A percentile compares a stretch with the other conserved stretches of the same genome.
Evolutionary conservation across 257 asterid genomes (phyloP).

Genomic region (Craterostigma plantagineum): DNA sequence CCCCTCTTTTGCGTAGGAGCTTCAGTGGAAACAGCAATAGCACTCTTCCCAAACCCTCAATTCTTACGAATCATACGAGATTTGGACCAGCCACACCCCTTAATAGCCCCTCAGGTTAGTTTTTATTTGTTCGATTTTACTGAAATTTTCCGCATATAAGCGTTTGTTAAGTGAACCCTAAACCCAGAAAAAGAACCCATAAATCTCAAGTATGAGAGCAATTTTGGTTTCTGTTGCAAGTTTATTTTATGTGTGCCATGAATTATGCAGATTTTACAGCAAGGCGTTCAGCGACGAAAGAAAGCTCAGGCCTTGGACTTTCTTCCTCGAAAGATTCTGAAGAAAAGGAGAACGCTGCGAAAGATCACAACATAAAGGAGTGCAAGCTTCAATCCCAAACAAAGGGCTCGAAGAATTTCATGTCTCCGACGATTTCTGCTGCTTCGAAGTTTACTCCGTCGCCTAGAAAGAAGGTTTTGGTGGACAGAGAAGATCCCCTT

Average conservation of each 20-base stretch:
- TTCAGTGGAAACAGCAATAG: constrained; percentile 21
- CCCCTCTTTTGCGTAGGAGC: constrained; percentile 33
- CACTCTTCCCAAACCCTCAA: constrained; percentile 26
- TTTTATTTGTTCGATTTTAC: constrained; percentile 6
- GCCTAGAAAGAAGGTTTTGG: constrained; percentile 64
- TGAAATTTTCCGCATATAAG: neutral
- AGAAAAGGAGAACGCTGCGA: constrained; percentile 66
- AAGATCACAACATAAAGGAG: constrained; percentile 14
- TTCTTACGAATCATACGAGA: constrained; percentile 30
- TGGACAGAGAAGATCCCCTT: constrained; percentile 62
- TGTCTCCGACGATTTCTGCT: constrained; percentile 92
- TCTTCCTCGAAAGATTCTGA: constrained; percentile 14
- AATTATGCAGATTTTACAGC: constrained; percentile 24
- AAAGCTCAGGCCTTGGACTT: constrained; percentile 4
- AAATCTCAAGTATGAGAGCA: neutral
- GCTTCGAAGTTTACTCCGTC: constrained; percentile 82
- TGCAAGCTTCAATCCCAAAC: constrained; percentile 31
- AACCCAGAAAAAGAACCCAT: neutral
- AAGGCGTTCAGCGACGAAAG: constrained; percentile 19
- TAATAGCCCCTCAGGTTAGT: constrained; percentile 66
- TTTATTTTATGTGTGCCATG: constrained; percentile 7
- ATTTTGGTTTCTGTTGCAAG: neutral
- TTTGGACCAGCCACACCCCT: constrained; percentile 56
- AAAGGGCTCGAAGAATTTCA: constrained; percentile 53
- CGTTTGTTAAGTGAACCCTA: no score